A percentile compares a stretch with the other conserved stretches of the same genome.
These are phyloP conservation scores for Wickerhamiella infanticola DNA, from an alignment of 1,139 yeast genomes.

Conservation along the genomic window DNA sequence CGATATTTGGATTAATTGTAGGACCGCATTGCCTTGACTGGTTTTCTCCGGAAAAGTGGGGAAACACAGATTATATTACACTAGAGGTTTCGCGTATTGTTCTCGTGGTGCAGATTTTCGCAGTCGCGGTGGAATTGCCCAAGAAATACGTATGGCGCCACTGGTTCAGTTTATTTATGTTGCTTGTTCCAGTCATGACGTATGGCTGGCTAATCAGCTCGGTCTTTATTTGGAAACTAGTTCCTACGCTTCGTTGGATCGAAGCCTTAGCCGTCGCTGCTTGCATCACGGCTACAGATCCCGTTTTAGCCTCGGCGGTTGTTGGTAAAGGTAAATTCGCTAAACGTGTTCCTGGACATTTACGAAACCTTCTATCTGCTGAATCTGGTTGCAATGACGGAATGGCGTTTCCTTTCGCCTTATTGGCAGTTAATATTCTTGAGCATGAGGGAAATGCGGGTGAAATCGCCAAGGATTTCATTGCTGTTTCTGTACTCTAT, in stretches of 20 bases:
- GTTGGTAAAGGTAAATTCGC: constrained; percentile 97
- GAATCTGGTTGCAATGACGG: constrained; percentile 98
- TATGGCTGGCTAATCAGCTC: constrained; percentile 86
- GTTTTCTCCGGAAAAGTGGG: constrained; percentile 86
- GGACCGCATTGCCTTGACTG: constrained; percentile 89
- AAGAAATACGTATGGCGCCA: constrained; percentile 83
- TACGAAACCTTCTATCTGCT: constrained; percentile 75
- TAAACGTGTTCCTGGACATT: constrained; percentile 91
- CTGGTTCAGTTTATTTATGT: constrained; percentile 66
- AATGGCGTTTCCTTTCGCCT: constrained; percentile 93
- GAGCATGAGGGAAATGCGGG: constrained; percentile 49
- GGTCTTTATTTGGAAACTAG: constrained; percentile 65
- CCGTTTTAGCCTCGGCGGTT: constrained; percentile 93
- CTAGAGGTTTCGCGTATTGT: constrained; percentile 80
- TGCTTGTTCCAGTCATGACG: constrained; percentile 87
- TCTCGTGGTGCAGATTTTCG: constrained; percentile 84
- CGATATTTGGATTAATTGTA: constrained; percentile 75
- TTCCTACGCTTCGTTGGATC: constrained; percentile 68
- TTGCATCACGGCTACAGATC: constrained; percentile 95
- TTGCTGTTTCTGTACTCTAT: constrained; percentile 63
- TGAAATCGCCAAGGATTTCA: constrained; percentile 72
- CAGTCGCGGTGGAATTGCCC: constrained; percentile 94
- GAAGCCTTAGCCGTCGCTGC: constrained; percentile 74
- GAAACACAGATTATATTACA: constrained; percentile 73
- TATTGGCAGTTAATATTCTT: constrained; percentile 53